Evolutionary conservation across 805 yeast genomes (phyloP).

Genomic region (Hyphopichia homilentoma): DNA sequence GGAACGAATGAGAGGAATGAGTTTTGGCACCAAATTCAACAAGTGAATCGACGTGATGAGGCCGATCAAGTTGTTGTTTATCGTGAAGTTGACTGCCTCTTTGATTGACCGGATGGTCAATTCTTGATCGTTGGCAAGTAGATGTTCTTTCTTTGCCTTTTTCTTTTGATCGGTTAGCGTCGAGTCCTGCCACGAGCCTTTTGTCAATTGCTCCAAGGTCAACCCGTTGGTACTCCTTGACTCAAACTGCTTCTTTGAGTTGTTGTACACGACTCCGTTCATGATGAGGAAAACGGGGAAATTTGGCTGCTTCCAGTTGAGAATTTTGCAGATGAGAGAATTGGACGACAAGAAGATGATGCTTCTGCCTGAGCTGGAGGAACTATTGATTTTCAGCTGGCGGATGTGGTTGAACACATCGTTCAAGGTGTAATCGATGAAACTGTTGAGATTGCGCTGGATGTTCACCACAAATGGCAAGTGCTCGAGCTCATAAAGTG

Average conservation of each 20-base stretch:
- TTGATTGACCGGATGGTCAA: constrained; percentile 63
- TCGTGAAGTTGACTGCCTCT: constrained; percentile 78
- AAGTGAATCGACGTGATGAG: constrained; percentile 71
- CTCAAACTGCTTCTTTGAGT: constrained; percentile 26
- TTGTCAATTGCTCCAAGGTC: not conserved
- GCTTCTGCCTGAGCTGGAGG: constrained; percentile 45
- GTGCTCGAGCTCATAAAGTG: constrained; percentile 39
- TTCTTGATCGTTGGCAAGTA: constrained; percentile 30
- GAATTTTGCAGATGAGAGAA: constrained; percentile 84
- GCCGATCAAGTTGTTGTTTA: constrained; percentile 81
- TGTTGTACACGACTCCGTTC: constrained; percentile 53
- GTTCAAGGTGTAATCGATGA: constrained; percentile 69
- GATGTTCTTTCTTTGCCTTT: constrained; percentile 8
- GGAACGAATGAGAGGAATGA: constrained; percentile 70
- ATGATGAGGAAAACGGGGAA: constrained; percentile 88
- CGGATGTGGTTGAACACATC: constrained; percentile 77
- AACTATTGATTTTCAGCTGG: constrained; percentile 25
- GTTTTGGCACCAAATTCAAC: constrained; percentile 67
- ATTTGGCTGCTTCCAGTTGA: constrained; percentile 98
- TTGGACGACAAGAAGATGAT: constrained; percentile 82
- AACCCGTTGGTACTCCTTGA: constrained; percentile 40
- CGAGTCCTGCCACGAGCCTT: not conserved
- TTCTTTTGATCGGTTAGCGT: not conserved
- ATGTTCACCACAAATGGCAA: constrained; percentile 39
- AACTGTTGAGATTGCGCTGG: constrained; percentile 58